phyloP scores from a whole-genome alignment of 2,329 filamentous ascomycete species.

The Colletotrichum destructivum region DNA sequence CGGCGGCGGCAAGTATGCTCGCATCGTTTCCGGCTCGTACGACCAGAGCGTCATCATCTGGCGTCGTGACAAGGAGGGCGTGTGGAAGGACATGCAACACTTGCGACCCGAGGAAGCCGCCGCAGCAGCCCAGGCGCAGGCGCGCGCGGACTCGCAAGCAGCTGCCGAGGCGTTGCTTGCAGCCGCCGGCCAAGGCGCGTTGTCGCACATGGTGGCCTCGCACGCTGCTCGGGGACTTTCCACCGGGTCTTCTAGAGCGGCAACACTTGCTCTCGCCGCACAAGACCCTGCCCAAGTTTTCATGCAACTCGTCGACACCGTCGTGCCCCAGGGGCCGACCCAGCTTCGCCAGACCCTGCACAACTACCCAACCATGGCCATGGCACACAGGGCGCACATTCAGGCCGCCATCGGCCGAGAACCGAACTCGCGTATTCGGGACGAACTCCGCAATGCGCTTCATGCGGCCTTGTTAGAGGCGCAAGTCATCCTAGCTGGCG shows the following conservation, averaged over 20 bases:
- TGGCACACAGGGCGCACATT: constrained; percentile 62
- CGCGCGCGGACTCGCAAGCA: constrained; percentile 20
- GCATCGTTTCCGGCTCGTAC: constrained; percentile 98
- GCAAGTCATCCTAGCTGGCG: constrained; percentile 60
- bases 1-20: constrained; percentile 88
- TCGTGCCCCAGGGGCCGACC: constrained; percentile 65
- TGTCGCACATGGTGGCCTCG: not conserved
- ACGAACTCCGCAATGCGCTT: constrained; percentile 66
- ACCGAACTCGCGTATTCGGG: constrained; percentile 61
- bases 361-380: constrained; percentile 64
- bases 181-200: not conserved
- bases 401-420: constrained; percentile 68
- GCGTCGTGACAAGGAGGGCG: constrained; percentile 87
- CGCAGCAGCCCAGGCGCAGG: constrained; percentile 58
- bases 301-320: constrained; percentile 66
- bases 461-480: constrained; percentile 61
- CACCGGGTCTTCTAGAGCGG: constrained; percentile 49
- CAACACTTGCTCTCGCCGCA: constrained; percentile 47
- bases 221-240: constrained; percentile 35
- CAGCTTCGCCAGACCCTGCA: constrained; percentile 63
- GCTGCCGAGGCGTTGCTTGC: constrained; percentile 14
- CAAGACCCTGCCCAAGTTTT: constrained; percentile 58
- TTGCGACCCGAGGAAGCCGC: constrained; percentile 82
- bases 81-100: constrained; percentile 85
- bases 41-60: constrained; percentile 97